These are phyloP conservation scores for Eutypa lata DNA, from an alignment of 2,329 filamentous ascomycete species.

Conservation along the genomic window DNA sequence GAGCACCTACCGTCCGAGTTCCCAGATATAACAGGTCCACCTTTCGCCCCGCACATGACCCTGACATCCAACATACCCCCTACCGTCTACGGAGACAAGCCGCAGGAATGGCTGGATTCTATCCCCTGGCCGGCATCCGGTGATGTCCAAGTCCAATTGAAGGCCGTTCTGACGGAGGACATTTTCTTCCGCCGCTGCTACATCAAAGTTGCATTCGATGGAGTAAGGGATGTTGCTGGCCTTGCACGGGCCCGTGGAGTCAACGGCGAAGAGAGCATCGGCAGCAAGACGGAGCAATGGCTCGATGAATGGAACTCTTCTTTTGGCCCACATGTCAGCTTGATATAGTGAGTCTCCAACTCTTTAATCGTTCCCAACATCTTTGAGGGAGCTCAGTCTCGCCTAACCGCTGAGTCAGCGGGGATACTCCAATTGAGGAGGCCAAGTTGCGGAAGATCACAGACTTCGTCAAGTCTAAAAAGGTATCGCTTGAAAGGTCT, in stretches of 20 bases:
- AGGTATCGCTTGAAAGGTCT: neutral
- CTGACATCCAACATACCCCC: conserved; percentile 26
- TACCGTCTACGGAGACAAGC: conserved; percentile 14
- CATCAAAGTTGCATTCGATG: conserved; percentile 19
- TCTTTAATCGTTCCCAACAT: neutral
- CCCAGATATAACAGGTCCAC: conserved; percentile 16
- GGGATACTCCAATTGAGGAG: neutral
- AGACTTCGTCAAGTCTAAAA: neutral
- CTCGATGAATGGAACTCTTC: conserved; percentile 21
- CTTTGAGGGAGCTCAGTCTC: neutral
- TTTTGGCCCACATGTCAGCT: conserved; percentile 30
- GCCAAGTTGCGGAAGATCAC: neutral
- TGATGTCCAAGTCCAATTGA: conserved; percentile 16
- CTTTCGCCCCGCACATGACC: conserved; percentile 28
- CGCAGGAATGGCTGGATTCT: conserved; percentile 27
- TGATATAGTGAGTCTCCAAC: conserved; percentile 28
- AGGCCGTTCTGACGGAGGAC: conserved; percentile 20
- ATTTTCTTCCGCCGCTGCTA: conserved; percentile 28
- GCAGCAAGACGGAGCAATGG: conserved; percentile 14
- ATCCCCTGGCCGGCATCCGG: conserved; percentile 14
- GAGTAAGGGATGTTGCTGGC: conserved; percentile 18
- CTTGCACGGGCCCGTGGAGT: conserved; percentile 25
- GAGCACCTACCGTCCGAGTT: conserved; percentile 21
- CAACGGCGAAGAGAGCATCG: conserved; percentile 10
- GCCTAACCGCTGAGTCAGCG: neutral